These are phyloP conservation scores for Fusarium falciforme DNA, from an alignment of 2,329 filamentous ascomycete species.

Conservation along the genomic window DNA sequence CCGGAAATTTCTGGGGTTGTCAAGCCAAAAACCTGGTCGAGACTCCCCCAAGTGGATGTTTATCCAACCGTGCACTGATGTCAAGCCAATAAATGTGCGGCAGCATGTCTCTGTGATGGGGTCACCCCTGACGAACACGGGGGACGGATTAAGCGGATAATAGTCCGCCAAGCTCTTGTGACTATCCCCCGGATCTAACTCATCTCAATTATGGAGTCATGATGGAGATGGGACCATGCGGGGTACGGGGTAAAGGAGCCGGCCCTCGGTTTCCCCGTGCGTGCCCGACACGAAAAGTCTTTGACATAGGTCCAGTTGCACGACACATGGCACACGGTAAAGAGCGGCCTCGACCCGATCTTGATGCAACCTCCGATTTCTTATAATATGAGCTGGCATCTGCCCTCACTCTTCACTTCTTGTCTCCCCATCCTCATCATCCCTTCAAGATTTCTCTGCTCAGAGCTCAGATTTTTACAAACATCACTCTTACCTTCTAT, in stretches of 20 bases:
- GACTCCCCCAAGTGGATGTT: not conserved
- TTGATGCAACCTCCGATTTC: not conserved
- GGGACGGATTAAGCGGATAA: not conserved
- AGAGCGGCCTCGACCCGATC: not conserved
- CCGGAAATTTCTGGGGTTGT: not conserved
- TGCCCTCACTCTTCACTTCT: not conserved
- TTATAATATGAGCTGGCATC: not conserved
- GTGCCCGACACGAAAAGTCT: not conserved
- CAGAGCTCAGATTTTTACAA: not conserved
- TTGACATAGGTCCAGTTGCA: not conserved
- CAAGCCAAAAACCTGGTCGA: not conserved
- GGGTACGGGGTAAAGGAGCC: not conserved
- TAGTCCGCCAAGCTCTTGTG: not conserved
- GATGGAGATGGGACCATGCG: not conserved
- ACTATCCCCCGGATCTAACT: not conserved
- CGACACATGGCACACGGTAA: slow-evolving; percentile 12
- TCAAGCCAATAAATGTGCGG: not conserved
- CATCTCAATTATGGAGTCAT: not conserved
- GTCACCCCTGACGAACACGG: not conserved
- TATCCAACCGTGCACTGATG: not conserved
- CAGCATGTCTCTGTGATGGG: not conserved
- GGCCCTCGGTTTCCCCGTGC: not conserved
- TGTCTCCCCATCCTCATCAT: not conserved
- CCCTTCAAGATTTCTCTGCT: not conserved
- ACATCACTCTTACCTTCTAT: not conserved